A percentile compares a stretch with the other conserved stretches of the same genome.
Conservation (phyloP, 768 basidiomycete species). For the Brasilioporus rufonigricans region DNA sequence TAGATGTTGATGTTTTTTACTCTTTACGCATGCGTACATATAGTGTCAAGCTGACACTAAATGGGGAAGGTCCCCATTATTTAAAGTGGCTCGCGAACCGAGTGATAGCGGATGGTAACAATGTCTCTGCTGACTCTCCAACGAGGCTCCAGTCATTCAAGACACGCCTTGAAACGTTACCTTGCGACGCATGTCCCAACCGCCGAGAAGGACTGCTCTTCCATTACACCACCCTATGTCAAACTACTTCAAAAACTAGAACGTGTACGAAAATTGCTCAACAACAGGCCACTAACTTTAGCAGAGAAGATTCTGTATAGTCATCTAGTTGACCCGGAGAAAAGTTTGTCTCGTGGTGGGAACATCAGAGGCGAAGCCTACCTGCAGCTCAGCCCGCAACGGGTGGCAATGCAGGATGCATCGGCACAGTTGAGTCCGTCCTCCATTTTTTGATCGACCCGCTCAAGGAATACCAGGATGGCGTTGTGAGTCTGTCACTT, state of each 20-base stretch:
- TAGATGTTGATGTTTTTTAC: too few species aligned
- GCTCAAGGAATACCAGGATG: constrained; percentile 54
- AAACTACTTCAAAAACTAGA: constrained; percentile 67
- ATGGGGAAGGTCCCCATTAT: neutral
- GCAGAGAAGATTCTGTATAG: constrained; percentile 98
- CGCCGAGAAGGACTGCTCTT: constrained; percentile 55
- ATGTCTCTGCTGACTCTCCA: constrained; percentile 26
- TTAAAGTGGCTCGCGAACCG: neutral
- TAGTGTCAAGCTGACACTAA: neutral
- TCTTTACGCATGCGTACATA: too few species aligned
- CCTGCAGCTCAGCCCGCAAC: constrained; percentile 84
- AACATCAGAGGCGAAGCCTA: constrained; percentile 84
- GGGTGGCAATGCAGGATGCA: constrained; percentile 98
- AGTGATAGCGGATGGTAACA: neutral
- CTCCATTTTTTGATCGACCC: neutral
- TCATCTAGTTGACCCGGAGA: constrained; percentile 80
- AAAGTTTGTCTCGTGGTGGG: constrained; percentile 59
- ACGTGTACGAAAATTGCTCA: constrained; percentile 63
- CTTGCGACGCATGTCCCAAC: constrained; percentile 42
- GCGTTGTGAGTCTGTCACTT: constrained; percentile 54
- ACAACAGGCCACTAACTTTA: constrained; percentile 80
- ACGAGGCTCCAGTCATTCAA: constrained; percentile 9
- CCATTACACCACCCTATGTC: constrained; percentile 86
- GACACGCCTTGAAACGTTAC: constrained; percentile 24
- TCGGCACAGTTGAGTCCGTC: constrained; percentile 71